phyloP scores from a whole-genome alignment of 495 filamentous ascomycete genomes.

The Pseudevernia furfuracea region DNA sequence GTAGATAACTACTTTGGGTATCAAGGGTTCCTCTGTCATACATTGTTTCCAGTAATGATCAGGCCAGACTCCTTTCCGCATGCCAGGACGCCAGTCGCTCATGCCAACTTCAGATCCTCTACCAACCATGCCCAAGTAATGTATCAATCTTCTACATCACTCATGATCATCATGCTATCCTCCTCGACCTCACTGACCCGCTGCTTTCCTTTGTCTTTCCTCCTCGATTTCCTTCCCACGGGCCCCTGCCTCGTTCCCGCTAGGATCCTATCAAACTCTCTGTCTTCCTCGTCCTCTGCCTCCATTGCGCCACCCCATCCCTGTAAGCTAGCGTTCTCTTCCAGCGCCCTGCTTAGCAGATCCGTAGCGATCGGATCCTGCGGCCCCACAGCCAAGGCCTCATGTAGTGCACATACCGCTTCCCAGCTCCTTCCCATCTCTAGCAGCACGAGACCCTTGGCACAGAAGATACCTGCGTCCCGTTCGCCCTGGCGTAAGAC shows the following conservation, averaged over 20 bases:
- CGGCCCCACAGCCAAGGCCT: slow-evolving; percentile 65
- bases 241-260: slow-evolving; percentile 19
- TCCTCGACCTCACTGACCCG: slow-evolving; percentile 27
- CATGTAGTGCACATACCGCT: slow-evolving; percentile 59
- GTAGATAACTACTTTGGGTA: too few species aligned
- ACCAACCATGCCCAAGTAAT: too few species aligned
- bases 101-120: too few species aligned
- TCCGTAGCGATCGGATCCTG: slow-evolving; percentile 64
- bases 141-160: slow-evolving; percentile 27
- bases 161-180: slow-evolving; percentile 30
- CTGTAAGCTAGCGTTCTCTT: slow-evolving; percentile 28
- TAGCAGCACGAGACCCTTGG: slow-evolving; percentile 68
- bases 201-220: slow-evolving; percentile 37
- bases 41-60: too few species aligned
- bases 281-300: slow-evolving; percentile 24
- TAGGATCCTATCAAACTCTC: slow-evolving; percentile 25
- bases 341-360: slow-evolving; percentile 36
- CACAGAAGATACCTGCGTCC: slow-evolving; percentile 60
- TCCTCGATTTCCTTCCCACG: slow-evolving; percentile 17
- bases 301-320: slow-evolving; percentile 25
- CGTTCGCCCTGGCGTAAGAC: slow-evolving; percentile 71
- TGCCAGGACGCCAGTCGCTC: too few species aligned
- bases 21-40: slow-evolving; percentile 4
- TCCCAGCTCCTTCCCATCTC: slow-evolving; percentile 59
- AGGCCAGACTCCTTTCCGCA: too few species aligned